These are phyloP conservation scores for Kwoniella shivajii DNA, from an alignment of 1,284 basidiomycete species.

Conservation along the genomic window DNA sequence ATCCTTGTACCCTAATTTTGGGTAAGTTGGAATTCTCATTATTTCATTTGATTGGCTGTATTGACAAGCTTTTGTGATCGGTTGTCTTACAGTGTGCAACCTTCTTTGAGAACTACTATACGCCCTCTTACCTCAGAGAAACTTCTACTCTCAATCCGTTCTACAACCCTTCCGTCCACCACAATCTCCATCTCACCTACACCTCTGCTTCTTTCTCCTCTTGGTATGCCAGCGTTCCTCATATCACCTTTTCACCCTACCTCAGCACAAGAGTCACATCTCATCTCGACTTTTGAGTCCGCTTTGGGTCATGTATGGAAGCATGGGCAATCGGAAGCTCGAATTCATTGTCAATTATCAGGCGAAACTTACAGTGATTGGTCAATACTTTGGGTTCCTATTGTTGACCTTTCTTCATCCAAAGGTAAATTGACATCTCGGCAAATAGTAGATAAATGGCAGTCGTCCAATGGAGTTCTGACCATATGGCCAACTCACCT, in stretches of 20 bases:
- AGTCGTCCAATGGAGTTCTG: conserved; percentile 32
- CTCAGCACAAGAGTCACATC: conserved; percentile 19
- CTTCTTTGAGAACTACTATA: conserved; percentile 4
- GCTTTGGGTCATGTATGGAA: conserved; percentile 33
- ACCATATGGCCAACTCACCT: conserved; percentile 49
- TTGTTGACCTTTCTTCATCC: neutral
- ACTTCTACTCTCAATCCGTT: conserved; percentile 8
- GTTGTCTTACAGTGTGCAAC: neutral
- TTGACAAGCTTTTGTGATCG: no score
- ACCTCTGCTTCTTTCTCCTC: conserved; percentile 18
- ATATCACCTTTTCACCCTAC: conserved; percentile 18
- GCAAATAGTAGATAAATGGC: conserved; percentile 15
- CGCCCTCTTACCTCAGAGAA: conserved; percentile 14
- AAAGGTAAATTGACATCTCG: conserved; percentile 11
- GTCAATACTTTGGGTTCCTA: conserved; percentile 41
- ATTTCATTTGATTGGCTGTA: no score
- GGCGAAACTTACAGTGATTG: conserved; percentile 25
- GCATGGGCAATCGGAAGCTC: conserved; percentile 18
- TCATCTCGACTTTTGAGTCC: conserved; percentile 21
- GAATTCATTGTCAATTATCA: conserved; percentile 20
- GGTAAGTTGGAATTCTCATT: conserved; percentile 3
- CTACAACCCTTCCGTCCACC: neutral
- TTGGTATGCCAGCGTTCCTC: conserved; percentile 32
- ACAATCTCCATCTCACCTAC: neutral
- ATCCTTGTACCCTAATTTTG: neutral